A percentile compares a stretch with the other conserved stretches of the same genome.
phyloP scores from a whole-genome alignment of 768 basidiomycete genomes.

The Boletus rubropictus region DNA sequence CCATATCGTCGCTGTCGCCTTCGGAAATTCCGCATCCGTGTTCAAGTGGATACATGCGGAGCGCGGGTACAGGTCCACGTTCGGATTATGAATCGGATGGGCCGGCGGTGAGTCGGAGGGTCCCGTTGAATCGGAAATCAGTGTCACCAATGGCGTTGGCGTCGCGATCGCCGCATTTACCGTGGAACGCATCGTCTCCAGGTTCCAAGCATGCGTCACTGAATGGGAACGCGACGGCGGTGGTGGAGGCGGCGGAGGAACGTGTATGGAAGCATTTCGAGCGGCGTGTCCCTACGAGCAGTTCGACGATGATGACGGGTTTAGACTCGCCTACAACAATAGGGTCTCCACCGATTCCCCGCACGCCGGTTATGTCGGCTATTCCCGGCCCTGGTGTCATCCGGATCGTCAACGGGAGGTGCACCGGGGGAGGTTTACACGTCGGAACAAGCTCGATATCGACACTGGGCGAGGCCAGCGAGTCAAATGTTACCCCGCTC shows the following conservation, averaged over 20 bases:
- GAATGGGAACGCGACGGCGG: conserved; percentile 13
- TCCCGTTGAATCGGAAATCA: conserved; percentile 61
- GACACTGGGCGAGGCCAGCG: conserved; percentile 24
- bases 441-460: conserved; percentile 27
- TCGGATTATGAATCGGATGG: conserved; percentile 58
- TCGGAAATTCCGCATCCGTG: conserved; percentile 40
- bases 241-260: conserved; percentile 21
- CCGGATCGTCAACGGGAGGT: conserved; percentile 28
- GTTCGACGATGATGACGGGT: conserved; percentile 7
- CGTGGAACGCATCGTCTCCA: conserved; percentile 36
- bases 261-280: conserved; percentile 32
- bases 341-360: conserved; percentile 36
- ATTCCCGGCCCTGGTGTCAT: conserved; percentile 10
- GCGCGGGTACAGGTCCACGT: conserved; percentile 24
- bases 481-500: conserved; percentile 12
- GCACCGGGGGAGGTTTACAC: conserved; percentile 15
- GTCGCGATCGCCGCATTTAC: conserved; percentile 35
- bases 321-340: conserved; percentile 37
- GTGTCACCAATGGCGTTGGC: conserved; percentile 67
- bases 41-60: conserved; percentile 7
- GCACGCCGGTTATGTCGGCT: conserved; percentile 33
- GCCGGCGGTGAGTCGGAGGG: conserved; percentile 42
- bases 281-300: not conserved
- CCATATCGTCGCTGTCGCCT: conserved; percentile 57
- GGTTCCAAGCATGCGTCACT: conserved; percentile 23